Conservation (phyloP, 345 rosid genomes). For the Arabidopsis arenosa region DNA sequence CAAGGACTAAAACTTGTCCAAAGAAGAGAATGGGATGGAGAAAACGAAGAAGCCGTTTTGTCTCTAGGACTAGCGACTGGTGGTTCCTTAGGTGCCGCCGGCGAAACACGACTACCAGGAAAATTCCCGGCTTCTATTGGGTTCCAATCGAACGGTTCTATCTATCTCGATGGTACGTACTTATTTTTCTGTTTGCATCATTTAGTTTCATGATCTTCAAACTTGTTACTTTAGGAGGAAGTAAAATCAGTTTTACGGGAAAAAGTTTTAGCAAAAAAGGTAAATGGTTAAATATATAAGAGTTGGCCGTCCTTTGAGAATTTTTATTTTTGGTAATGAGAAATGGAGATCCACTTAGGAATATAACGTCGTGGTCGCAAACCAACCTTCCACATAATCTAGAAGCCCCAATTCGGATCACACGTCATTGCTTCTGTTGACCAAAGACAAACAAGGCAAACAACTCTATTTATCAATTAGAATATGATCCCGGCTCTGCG, state of each 20-base stretch:
- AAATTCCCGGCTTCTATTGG: slow-evolving; percentile 85
- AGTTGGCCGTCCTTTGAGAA: background rate
- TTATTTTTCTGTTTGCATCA: background rate
- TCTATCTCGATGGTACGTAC: slow-evolving; percentile 79
- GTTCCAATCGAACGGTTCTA: slow-evolving; percentile 83
- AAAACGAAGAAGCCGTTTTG: slow-evolving; percentile 45
- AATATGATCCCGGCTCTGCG: background rate
- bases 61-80: slow-evolving; percentile 75
- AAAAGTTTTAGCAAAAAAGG: background rate
- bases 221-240: background rate
- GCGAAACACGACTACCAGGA: slow-evolving; percentile 64
- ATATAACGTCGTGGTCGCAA: slow-evolving; percentile 36
- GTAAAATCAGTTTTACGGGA: background rate
- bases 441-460: background rate
- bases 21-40: slow-evolving; percentile 39
- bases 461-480: slow-evolving; percentile 1
- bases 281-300: background rate
- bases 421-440: slow-evolving; percentile 8
- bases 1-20: slow-evolving; percentile 52
- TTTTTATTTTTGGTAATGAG: slow-evolving; percentile 4
- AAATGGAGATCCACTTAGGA: slow-evolving; percentile 47
- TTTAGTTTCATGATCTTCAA: background rate
- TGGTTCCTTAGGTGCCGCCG: slow-evolving; percentile 52
- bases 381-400: background rate
- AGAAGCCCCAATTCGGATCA: background rate